Base-by-base conservation (phyloP, 2,329 filamentous ascomycete genomes). In the Colletotrichum spinosum region DNA sequence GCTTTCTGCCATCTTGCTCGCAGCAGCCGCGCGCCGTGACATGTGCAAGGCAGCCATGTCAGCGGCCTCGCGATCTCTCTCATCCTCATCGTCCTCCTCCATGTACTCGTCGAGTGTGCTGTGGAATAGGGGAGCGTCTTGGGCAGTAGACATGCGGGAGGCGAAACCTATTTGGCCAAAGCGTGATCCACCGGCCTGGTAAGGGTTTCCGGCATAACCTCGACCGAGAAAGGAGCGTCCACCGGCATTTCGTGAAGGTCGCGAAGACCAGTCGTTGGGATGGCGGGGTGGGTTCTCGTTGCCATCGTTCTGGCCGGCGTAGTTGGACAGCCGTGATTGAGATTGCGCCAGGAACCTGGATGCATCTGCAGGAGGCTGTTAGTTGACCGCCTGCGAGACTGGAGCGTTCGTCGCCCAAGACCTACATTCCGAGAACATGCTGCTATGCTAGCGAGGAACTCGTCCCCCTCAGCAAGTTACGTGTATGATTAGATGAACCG, bases 311-410 rank as follows among this genome's bases (percentile, higher is more conserved):
- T 91, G 87, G 80, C 83, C 86, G 57, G 62, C 71, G 67, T 94
- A 89, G 77, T 83, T 88, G 70, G 91, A 93, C 73, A 98, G 84
- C 69, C 93, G 91, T 67, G 94, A 97, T 83, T 97, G 94, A 70
- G 94, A 97, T 87, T 98, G 96, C 67, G 94, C 93, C 73, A 99
- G 89, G 78, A 99, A 99, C 72, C 91, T 91, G 71, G 95, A 98
- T 74, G 96, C 96, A 90, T 98, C 96, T 97, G 74, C 58, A 57
- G 57, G 39, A 50, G 52, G 8, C 58, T 74, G 71, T 50, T 44
- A 52, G 59, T 59, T 64, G 39, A 52, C 37, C 60, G 63, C 49
- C 15, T 45, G 37, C 35, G 50, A 41, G 33, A 50, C 6, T 15
- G 42, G 15, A 53, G 56, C 39, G 49, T 41, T 55, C 44, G 52